A percentile compares a stretch with the other conserved stretches of the same genome.
Conservation (phyloP, 495 filamentous ascomycete genomes). For the Trichoderma orchidacearum region DNA sequence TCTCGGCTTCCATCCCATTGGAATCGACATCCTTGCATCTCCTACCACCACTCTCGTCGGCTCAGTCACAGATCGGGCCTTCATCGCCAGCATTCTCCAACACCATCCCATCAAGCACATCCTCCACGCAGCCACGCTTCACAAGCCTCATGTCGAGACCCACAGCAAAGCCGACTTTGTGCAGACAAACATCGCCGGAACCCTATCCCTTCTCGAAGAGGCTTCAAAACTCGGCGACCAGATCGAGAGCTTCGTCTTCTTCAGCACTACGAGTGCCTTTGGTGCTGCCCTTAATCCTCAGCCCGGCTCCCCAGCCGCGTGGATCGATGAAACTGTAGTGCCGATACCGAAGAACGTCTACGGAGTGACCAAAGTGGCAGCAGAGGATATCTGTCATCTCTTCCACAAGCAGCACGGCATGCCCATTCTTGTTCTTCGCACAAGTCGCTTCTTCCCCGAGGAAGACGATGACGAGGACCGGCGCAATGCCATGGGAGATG, state of each 20-base stretch:
- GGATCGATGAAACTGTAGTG: slow-evolving; percentile 13
- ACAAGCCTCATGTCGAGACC: slow-evolving; percentile 15
- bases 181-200: slow-evolving; percentile 13
- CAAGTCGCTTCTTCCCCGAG: slow-evolving; percentile 18
- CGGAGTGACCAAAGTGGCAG: slow-evolving; percentile 14
- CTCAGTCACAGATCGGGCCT: slow-evolving; percentile 8
- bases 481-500: slow-evolving; percentile 5
- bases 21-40: slow-evolving; percentile 14
- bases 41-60: slow-evolving; percentile 9
- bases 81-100: slow-evolving; percentile 9
- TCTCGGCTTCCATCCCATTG: slow-evolving; percentile 11
- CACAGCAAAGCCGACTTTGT: slow-evolving; percentile 15
- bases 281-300: slow-evolving; percentile 8
- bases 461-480: slow-evolving; percentile 14
- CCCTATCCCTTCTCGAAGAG: slow-evolving; percentile 10
- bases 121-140: slow-evolving; percentile 17
- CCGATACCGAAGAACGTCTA: slow-evolving; percentile 17
- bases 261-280: slow-evolving; percentile 18
- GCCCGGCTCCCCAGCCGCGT: slow-evolving; percentile 7
- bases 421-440: slow-evolving; percentile 11
- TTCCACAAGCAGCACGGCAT: slow-evolving; percentile 4
- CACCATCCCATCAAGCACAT: slow-evolving; percentile 8
- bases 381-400: slow-evolving; percentile 14
- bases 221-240: neutral
- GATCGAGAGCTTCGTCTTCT: slow-evolving; percentile 12